Conservation (phyloP, 2,329 filamentous ascomycete genomes). For the Colletotrichum eremochloae region DNA sequence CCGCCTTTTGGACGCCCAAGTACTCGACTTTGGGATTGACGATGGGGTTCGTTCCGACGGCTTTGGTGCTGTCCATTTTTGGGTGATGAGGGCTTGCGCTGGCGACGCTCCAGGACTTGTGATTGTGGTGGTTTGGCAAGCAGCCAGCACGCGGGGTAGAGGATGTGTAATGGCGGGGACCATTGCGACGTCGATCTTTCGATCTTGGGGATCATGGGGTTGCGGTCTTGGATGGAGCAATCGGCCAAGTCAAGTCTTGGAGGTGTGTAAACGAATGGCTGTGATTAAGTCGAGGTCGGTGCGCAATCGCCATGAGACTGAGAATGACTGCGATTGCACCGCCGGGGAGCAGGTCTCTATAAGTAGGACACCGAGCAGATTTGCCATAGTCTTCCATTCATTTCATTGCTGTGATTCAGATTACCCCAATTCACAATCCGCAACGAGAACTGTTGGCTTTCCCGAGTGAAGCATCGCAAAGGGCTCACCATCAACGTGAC, state of each 20-base stretch:
- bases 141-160: constrained; percentile 18
- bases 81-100: constrained; percentile 16
- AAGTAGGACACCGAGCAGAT: neutral
- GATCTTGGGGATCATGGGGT: constrained; percentile 8
- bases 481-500: constrained; percentile 8
- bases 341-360: neutral
- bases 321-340: neutral
- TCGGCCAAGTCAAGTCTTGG: neutral
- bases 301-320: neutral
- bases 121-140: neutral
- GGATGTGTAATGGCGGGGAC: constrained; percentile 1
- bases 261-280: no score
- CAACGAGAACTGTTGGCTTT: neutral
- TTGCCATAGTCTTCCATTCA: neutral
- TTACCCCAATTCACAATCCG: neutral
- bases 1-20: constrained; percentile 53
- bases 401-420: neutral
- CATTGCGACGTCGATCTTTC: constrained; percentile 27
- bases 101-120: neutral
- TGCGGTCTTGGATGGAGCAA: constrained; percentile 7
- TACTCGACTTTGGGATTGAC: constrained; percentile 46
- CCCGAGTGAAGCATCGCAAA: neutral
- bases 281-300: neutral
- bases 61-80: constrained; percentile 54
- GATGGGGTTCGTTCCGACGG: constrained; percentile 54